Percentiles rank a stretch among this genome's conserved stretches.
Conservation (phyloP, 2,329 filamentous ascomycete genomes). For the Albophoma yamanashiensis region DNA sequence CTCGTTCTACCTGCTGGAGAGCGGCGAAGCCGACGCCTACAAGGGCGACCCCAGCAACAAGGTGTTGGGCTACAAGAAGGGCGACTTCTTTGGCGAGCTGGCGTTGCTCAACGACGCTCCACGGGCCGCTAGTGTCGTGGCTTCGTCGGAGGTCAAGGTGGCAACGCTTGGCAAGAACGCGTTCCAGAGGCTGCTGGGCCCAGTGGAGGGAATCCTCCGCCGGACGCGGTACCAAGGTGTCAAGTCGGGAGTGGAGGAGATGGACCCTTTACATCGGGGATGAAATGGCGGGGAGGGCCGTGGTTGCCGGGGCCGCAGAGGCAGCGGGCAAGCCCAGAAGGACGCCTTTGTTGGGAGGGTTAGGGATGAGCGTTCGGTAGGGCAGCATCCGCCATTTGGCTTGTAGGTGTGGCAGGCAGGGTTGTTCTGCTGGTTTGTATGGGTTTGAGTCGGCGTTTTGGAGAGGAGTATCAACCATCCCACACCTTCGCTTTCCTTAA, state of each 20-base stretch:
- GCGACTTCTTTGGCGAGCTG: slow-evolving; percentile 95
- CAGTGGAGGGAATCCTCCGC: slow-evolving; percentile 90
- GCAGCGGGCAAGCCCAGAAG: background rate
- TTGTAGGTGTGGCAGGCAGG: slow-evolving; percentile 4
- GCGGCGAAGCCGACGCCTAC: slow-evolving; percentile 76
- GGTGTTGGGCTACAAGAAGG: slow-evolving; percentile 77
- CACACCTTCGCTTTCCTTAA: slow-evolving; percentile 22
- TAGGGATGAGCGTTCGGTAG: background rate
- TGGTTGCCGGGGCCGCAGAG: background rate
- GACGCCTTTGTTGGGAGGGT: background rate
- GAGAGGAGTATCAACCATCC: slow-evolving; percentile 9
- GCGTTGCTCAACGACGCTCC: slow-evolving; percentile 89
- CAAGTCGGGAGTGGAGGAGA: slow-evolving; percentile 51
- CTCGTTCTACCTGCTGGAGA: slow-evolving; percentile 84
- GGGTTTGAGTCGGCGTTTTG: slow-evolving; percentile 15
- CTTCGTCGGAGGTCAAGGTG: slow-evolving; percentile 81
- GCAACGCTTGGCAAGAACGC: slow-evolving; percentile 87
- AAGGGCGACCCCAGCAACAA: slow-evolving; percentile 61
- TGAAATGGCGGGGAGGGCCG: slow-evolving; percentile 6
- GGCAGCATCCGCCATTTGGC: background rate
- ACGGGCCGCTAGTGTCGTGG: slow-evolving; percentile 79
- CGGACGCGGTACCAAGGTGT: slow-evolving; percentile 56
- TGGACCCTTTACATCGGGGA: slow-evolving; percentile 50
- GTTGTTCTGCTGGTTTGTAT: background rate
- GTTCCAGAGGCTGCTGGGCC: slow-evolving; percentile 85